Base-by-base conservation (phyloP, 108 stramenopile genomes). In the Nitzschia inconspicua region DNA sequence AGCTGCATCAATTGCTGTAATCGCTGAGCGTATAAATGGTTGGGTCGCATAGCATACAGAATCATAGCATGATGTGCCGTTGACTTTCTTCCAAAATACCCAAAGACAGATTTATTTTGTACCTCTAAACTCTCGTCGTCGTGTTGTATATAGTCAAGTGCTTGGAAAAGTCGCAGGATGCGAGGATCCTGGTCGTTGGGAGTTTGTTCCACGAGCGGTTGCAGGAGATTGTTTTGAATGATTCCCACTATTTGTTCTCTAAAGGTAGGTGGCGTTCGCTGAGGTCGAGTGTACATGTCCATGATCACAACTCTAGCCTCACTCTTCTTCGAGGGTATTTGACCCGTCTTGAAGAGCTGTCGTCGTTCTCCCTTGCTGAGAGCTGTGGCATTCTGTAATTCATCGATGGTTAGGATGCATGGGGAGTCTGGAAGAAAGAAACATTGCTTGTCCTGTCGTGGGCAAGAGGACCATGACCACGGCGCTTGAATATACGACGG, bases 361-460 rank as follows among this genome's bases (percentile, higher is more conserved):
- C 72, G 60, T 18, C 31, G 26, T 51, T 78, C 49, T 7, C 35
- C 44, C 20, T 32, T 37, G 36, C 26, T 23, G 0, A 73, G 37
- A 7, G 54, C 34, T 18, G 62, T 59, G 10, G 77, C 77, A 32
- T 71, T 46, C 35, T 18, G 19, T 27, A 73, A 42, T 28, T 73
- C 77, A 3, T 60, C 35, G 2, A 54, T 6, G 3, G 70, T 68
- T 25, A 72, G 24, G 26, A 60, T 59, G 36, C 77, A 78, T 2
- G 77, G 77, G 26, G 58, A 44, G 13, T 37, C 16, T 28, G 77
- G 72, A 37, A 68, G 39, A 37, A 65, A 78, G 39, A 73, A 73
- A 42, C 77, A 78, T 44, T 78, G 77, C 57, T 64, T 55, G 42
- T 78, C 77, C 0, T 39, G 30, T 23, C 77, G 55, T 8, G 52